phyloP scores from a whole-genome alignment of 129 eudicot species.

The Helianthus tuberosus region DNA sequence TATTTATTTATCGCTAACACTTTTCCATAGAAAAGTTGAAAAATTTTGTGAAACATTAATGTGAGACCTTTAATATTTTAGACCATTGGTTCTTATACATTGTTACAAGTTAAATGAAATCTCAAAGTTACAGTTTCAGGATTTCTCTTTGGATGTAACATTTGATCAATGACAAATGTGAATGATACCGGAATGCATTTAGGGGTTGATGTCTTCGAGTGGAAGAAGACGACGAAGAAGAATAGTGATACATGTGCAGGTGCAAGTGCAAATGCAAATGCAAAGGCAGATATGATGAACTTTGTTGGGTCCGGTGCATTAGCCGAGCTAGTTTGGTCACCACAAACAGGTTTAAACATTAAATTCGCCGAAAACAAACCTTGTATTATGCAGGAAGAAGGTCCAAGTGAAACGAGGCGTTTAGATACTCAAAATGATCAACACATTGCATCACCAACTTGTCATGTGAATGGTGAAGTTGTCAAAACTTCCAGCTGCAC shows the following conservation, averaged over 20 bases:
- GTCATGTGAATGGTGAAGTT: conserved; percentile 26
- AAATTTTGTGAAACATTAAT: no score
- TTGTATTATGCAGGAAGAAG: conserved; percentile 37
- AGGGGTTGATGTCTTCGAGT: conserved; percentile 31
- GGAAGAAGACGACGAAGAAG: conserved; percentile 19
- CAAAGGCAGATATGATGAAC: conserved; percentile 34
- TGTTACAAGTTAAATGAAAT: no score
- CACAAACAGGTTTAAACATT: conserved; percentile 52
- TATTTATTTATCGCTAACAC: no score
- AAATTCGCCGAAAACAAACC: conserved; percentile 48
- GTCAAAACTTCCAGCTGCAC: conserved; percentile 13
- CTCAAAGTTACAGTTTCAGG: conserved; percentile 31
- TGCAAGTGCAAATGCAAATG: conserved; percentile 66
- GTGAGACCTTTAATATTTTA: no score
- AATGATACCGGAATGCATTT: conserved; percentile 36
- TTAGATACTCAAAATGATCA: conserved; percentile 31
- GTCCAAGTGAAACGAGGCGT: conserved; percentile 39
- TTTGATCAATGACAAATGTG: conserved; percentile 7
- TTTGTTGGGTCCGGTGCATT: conserved; percentile 49
- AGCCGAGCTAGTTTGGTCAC: conserved; percentile 76
- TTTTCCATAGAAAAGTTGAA: no score
- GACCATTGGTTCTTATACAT: no score
- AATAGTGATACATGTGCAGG: conserved; percentile 68
- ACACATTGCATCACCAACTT: conserved; percentile 2
- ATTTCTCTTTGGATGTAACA: conserved; percentile 11